Evolutionary conservation across 2,329 filamentous ascomycete genomes (phyloP).

Genomic region (Fusarium subglutinans): DNA sequence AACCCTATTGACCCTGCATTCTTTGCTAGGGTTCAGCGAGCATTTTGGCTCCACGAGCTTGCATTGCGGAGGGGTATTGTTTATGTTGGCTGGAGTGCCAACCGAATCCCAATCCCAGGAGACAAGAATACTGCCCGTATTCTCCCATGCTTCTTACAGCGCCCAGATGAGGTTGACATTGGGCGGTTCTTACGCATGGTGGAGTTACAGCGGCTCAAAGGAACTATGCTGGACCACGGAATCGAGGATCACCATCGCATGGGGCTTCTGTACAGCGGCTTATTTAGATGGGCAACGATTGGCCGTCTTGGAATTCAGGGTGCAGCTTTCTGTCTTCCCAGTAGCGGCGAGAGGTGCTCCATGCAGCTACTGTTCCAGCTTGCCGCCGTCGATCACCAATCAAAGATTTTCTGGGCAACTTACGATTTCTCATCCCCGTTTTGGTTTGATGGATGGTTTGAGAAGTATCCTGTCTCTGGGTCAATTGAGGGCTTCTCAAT

Average conservation of each 20-base stretch:
- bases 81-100: rapidly evolving
- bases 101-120: background rate
- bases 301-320: background rate
- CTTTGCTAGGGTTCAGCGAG: background rate
- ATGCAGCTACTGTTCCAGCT: background rate
- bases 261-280: background rate
- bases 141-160: background rate
- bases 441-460: conserved; percentile 7
- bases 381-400: rapidly evolving
- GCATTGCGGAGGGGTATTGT: background rate
- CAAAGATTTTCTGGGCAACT: rapidly evolving
- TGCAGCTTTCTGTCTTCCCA: background rate
- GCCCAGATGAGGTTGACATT: background rate
- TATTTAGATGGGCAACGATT: background rate
- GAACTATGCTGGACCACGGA: background rate
- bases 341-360: background rate
- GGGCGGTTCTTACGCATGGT: background rate
- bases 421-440: background rate
- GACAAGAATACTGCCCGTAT: too few relatives aligned
- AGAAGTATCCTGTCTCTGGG: background rate
- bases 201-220: background rate
- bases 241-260: background rate
- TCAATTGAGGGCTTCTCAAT: background rate
- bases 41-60: background rate
- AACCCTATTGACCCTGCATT: background rate